Base-by-base conservation (phyloP, 2,329 filamentous ascomycete species). In the Nakataea oryzae region DNA sequence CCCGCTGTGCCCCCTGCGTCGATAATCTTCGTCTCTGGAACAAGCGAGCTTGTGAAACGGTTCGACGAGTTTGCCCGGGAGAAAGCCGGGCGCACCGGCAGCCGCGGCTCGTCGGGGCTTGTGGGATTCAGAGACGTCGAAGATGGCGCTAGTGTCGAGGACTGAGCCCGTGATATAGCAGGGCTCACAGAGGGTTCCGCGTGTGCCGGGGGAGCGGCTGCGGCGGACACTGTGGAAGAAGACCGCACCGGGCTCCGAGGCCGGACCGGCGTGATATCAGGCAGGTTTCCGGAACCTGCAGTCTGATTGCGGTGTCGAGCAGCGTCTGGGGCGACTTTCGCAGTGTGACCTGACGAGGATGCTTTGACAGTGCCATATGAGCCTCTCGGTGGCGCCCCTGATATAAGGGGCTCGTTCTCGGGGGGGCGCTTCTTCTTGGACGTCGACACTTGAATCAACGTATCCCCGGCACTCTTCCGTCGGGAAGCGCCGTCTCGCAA, bases 41-140 rank as follows among this genome's bases (percentile, higher is more conserved):
- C 85, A 0, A 89, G 85, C 7, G 84, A 85, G 60, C 88, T 92
- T 0, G 86, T 88, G 71, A 93, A 93, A 50, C 84, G 84, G 57
- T 82, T 78, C 14, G 79, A 75, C 2, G 82, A 81, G 82, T 72
- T 17, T 74, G 73, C 8, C 83, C 83, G 32, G 79, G 77, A 60
- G 65, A 61, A 56, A 1, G 27, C 59, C 11, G 69, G 57, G 69
- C 65, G 54, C 72, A 69, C 57, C 62, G 60, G 62, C 63, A 66
- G 13, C 26, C n/a, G 26, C 30, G 26, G n/a, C 24, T 54, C 58
- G 41, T 50, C 41, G 41, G 27, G 58, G 26, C 34, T 50, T 41
- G 58, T 47, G 34, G 30, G 29, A 47, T 54, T 17, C 12, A 24
- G 41, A 6, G 21, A n/a, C 9, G 21, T 24, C 24, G 41, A n/a